Base-by-base conservation (phyloP, 768 basidiomycete species). In the Pleurotus pulmonarius region DNA sequence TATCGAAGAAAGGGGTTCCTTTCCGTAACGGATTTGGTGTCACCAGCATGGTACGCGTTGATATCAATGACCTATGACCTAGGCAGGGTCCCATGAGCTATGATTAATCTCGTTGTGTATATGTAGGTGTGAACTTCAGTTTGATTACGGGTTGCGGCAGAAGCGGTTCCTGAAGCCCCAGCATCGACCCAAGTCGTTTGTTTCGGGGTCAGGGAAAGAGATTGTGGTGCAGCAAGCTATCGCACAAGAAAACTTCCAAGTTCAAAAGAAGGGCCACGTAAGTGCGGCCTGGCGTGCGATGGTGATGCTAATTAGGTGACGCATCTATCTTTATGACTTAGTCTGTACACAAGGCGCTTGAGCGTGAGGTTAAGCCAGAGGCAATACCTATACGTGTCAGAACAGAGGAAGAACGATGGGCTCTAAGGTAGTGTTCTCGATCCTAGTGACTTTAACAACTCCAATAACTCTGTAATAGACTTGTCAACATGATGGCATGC, bases 321-420 rank as follows among this genome's bases (percentile, higher is more conserved):
- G 49, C 46, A 49, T 26, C 41, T 4, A 29, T 45, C 37, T 20
- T 22, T 18, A 6, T 38, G 12, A 29, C 34, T 26, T 55, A 91
- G 86, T 80, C 78, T 20, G 80, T 95, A 3, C 94, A 96, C 69
- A 86, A 86, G 60, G 75, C 78, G 48, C 75, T 96, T 18, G 92
- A 96, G 67, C 76, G 79, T 15, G 88, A 94, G 68, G 71, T 94
- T 13, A 77, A 75, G 48, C 77, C 84, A 0, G 78, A 83, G 53
- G 79, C 83, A 59, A 57, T 88, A 24, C 20, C 69, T 15, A 82
- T 95, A 2, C 67, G 70, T 1, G 66, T 81, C 11, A 68, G 67
- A 0, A 82, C 79, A 0, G 63, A 75, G 2, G 93, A 93, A 69
- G 90, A 94, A 58, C 76, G 76, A 22, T 95, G 93, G 88, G 93